Evolutionary conservation across 371 early-diverging fungal species (phyloP).

Genomic region (Mortierella sp.): DNA sequence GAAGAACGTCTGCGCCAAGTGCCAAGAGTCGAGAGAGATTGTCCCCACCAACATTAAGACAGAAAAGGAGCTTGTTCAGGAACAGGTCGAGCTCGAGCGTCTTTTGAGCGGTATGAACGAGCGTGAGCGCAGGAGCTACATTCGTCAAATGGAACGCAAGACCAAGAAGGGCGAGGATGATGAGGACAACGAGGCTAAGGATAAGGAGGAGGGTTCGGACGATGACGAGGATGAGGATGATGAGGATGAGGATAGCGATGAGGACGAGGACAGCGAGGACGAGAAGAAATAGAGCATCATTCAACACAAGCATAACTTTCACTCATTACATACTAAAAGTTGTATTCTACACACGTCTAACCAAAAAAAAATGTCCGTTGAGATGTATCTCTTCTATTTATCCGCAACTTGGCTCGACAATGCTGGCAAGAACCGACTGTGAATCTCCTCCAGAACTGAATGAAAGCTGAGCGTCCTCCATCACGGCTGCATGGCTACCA

Average conservation of each 20-base stretch:
- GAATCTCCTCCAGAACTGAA: conserved; percentile 38
- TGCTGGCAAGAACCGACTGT: conserved; percentile 43
- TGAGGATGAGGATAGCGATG: conserved; percentile 48
- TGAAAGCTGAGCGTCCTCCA: conserved; percentile 39
- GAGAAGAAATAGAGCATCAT: conserved; percentile 42
- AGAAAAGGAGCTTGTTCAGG: conserved; percentile 69
- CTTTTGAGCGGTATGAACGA: conserved; percentile 84
- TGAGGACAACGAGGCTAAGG: conserved; percentile 29
- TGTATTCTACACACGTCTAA: conserved; percentile 23
- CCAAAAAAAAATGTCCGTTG: neutral
- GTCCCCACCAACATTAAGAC: conserved; percentile 70
- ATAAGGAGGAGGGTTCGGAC: conserved; percentile 39
- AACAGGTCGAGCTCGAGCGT: conserved; percentile 81
- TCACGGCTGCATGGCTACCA: conserved; percentile 37
- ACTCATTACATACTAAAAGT: neutral
- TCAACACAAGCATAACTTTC: neutral
- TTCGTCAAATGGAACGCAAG: conserved; percentile 57
- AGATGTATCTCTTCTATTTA: conserved; percentile 10
- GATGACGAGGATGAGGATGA: conserved; percentile 46
- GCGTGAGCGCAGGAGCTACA: conserved; percentile 89
- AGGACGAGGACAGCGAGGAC: conserved; percentile 59
- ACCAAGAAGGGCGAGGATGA: conserved; percentile 49
- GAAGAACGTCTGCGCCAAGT: conserved; percentile 95
- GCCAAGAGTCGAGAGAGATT: conserved; percentile 83
- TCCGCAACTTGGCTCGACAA: conserved; percentile 57